These are phyloP conservation scores for Xylogone sp. DNA, from an alignment of 2,329 filamentous ascomycete genomes.

Conservation along the genomic window DNA sequence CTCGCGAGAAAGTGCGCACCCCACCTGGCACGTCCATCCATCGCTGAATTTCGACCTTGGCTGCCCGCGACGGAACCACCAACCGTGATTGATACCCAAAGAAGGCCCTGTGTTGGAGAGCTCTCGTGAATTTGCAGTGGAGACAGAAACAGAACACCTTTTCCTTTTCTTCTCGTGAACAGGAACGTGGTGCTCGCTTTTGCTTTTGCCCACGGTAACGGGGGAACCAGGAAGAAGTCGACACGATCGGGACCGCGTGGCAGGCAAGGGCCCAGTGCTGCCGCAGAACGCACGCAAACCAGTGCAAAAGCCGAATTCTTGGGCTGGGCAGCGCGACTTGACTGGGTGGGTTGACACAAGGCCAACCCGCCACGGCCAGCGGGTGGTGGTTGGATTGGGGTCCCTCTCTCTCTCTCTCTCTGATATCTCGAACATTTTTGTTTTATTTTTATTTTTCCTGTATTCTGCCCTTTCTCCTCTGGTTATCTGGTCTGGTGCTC, in stretches of 20 bases:
- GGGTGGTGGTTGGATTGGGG: no score
- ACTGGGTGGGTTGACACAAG: background rate
- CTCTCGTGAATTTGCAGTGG: no score
- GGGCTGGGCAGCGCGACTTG: no score
- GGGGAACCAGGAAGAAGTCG: background rate
- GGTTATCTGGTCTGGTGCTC: no score
- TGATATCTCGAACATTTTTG: background rate
- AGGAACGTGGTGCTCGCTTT: background rate
- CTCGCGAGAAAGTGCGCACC: background rate
- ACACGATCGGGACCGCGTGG: background rate
- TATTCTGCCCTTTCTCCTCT: background rate
- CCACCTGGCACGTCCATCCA: constrained; percentile 1
- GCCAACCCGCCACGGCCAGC: background rate
- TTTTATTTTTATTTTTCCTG: no score
- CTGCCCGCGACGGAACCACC: background rate
- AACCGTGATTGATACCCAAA: background rate
- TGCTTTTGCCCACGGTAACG: background rate
- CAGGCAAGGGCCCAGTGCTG: background rate
- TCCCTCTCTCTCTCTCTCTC: no score
- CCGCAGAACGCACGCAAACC: background rate
- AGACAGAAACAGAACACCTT: no score
- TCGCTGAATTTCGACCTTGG: no score
- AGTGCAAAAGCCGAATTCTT: background rate
- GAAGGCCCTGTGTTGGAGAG: no score
- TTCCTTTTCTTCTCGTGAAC: background rate